Conservation (phyloP, 352 stramenopile genomes). For the Phytopythium oedochilum region DNA sequence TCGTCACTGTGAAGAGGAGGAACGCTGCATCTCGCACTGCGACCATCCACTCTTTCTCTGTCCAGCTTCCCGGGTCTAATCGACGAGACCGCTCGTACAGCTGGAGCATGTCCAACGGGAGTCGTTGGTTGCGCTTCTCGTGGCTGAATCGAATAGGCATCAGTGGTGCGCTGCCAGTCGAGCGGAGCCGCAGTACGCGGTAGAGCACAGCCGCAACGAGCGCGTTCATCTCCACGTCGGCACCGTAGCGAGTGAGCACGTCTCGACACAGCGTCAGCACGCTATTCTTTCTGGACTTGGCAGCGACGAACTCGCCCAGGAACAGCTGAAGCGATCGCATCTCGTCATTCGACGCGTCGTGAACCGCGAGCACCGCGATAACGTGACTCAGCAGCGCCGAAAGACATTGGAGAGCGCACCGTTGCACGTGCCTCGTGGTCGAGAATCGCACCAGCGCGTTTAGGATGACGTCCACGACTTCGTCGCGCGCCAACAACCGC, state of each 20-base stretch:
- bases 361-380: background rate
- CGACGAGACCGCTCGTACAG: slow-evolving; percentile 10
- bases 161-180: background rate
- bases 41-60: background rate
- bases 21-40: slow-evolving; percentile 12
- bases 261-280: slow-evolving; percentile 17
- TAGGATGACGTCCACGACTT: slow-evolving; percentile 9
- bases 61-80: background rate
- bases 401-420: slow-evolving; percentile 11
- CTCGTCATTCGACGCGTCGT: background rate
- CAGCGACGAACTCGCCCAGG: background rate
- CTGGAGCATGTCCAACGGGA: slow-evolving; percentile 19
- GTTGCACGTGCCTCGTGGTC: slow-evolving; percentile 13
- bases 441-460: slow-evolving; percentile 18
- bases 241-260: slow-evolving; percentile 8
- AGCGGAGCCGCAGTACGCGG: slow-evolving; percentile 12
- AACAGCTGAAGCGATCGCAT: background rate
- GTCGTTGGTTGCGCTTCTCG: slow-evolving; percentile 12
- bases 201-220: slow-evolving; percentile 17
- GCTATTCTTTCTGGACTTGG: slow-evolving; percentile 10
- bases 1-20: slow-evolving; percentile 27
- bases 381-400: slow-evolving; percentile 13
- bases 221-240: slow-evolving; percentile 18
- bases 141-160: slow-evolving; percentile 24
- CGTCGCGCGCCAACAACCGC: slow-evolving; percentile 6